Conservation (phyloP, 345 rosid genomes). For the Pistacia atlantica region DNA sequence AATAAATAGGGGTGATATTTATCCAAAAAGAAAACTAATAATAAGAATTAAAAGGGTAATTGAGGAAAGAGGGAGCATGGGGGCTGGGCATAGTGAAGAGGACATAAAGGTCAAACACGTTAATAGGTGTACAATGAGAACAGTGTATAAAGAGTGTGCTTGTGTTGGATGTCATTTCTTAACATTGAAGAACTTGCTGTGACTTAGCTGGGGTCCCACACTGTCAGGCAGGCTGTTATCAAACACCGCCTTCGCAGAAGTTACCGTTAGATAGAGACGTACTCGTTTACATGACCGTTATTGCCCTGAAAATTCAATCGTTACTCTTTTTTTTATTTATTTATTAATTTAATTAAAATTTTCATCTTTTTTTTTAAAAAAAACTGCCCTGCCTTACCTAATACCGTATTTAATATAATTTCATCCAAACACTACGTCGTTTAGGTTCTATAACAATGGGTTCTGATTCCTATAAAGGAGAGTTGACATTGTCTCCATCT, state of each 20-base stretch:
- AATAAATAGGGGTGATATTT: too few relatives aligned
- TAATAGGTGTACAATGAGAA: not conserved
- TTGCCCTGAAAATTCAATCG: not conserved
- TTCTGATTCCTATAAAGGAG: too few relatives aligned
- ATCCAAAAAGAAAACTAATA: too few relatives aligned
- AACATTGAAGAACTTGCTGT: not conserved
- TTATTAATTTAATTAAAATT: too few relatives aligned
- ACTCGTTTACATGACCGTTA: not conserved
- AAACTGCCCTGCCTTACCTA: too few relatives aligned
- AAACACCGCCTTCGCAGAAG: not conserved
- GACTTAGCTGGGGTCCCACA: not conserved
- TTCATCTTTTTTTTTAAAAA: too few relatives aligned
- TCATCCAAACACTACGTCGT: too few relatives aligned
- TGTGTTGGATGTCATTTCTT: not conserved
- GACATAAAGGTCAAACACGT: conserved; percentile 10
- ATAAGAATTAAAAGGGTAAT: not conserved
- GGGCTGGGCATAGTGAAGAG: not conserved
- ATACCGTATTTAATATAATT: too few relatives aligned
- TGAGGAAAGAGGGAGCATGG: not conserved
- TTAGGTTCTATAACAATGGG: too few relatives aligned
- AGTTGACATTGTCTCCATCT: too few relatives aligned
- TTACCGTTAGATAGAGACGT: not conserved
- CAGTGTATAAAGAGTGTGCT: not conserved
- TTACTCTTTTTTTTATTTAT: too few relatives aligned
- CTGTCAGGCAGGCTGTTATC: not conserved